phyloP scores from a whole-genome alignment of 2,329 filamentous ascomycete genomes.

The Penicillium palitans region DNA sequence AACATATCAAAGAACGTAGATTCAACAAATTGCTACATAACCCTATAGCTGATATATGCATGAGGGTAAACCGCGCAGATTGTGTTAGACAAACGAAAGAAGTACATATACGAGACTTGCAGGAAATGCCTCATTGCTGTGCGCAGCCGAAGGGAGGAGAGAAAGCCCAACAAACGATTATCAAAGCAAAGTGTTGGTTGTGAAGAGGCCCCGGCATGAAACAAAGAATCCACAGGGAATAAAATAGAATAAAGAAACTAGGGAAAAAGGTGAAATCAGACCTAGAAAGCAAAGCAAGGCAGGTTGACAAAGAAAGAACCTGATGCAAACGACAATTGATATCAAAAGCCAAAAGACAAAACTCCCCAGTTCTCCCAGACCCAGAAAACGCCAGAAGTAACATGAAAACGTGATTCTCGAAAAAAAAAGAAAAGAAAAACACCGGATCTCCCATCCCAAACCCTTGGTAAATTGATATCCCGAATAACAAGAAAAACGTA shows the following conservation, averaged over 20 bases:
- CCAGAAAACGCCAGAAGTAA: conserved; percentile 15
- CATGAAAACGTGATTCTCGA: conserved; percentile 1
- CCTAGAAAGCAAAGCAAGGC: conserved; percentile 1
- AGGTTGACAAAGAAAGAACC: conserved; percentile 1
- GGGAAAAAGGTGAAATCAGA: neutral
- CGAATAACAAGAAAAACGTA: conserved; percentile 14
- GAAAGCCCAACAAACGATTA: conserved; percentile 11
- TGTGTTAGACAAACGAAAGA: conserved; percentile 1
- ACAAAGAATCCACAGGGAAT: conserved; percentile 1
- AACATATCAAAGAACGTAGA: neutral
- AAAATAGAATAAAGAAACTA: conserved; percentile 6
- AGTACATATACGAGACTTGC: conserved; percentile 1
- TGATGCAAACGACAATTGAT: conserved; percentile 10
- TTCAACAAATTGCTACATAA: conserved; percentile 1
- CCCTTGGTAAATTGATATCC: conserved; percentile 23
- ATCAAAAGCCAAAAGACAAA: conserved; percentile 7
- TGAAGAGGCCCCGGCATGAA: neutral
- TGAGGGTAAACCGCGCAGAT: neutral
- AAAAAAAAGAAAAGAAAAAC: conserved; percentile 7
- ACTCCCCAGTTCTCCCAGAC: conserved; percentile 11
- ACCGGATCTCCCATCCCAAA: conserved; percentile 18
- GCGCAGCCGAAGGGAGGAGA: neutral
- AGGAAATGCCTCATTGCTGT: neutral
- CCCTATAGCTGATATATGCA: neutral
- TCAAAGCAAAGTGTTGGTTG: conserved; percentile 12